Evolutionary conservation across 345 rosid genomes (phyloP), one percentile per base, ranked within the genome.

Genomic region (Mallotus nudiflorus): DNA sequence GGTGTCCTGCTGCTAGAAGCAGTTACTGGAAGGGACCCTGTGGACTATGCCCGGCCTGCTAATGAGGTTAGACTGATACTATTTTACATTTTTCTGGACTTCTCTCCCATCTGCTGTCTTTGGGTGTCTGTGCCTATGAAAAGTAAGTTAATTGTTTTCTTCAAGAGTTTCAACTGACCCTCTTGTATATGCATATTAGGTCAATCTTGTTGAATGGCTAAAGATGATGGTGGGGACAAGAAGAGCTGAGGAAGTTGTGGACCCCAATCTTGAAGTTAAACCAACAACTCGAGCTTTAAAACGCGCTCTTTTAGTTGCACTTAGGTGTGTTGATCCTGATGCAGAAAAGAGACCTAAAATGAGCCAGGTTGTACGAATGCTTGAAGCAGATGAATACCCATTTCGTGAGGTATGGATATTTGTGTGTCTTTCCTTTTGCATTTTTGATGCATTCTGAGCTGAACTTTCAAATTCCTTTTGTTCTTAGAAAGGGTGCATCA

Each of bases 211-310:
- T 37, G 97, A 91, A 79, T 94, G 98, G 97, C 81, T 94, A 22
- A 94, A 94, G 85, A 81, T 86, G 85, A 94, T 94, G 98, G 93
- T 94, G 64, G 98, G 96, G 52, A 88, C 90, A 63, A 88, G 91
- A 83, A 86, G 93, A 83, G 90, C 93, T 6, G 96, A 94, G 81
- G 98, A 94, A 83, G 97, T 94, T 20, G 86, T 85, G 71, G 98
- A 94, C 73, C 89, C 89, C 25, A 86, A 63, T 61, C 87, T 91
- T 62, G 96, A 90, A 82, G 84, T 78, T 69, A 90, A 83, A 71
- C 98, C 97, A 1, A 22, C 88, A 56, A 90, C 86, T 2, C 86
- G 89, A 58, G 94, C 89, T 35, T 62, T 94, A 64, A 94, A 94
- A 70, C 89, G 88, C 42, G 80, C 91, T 50, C 96, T 91, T 70